Evolutionary conservation across 1,284 basidiomycete genomes (phyloP), one percentile per base, ranked within the genome.

Genomic region (Ganoderma lucidum): DNA sequence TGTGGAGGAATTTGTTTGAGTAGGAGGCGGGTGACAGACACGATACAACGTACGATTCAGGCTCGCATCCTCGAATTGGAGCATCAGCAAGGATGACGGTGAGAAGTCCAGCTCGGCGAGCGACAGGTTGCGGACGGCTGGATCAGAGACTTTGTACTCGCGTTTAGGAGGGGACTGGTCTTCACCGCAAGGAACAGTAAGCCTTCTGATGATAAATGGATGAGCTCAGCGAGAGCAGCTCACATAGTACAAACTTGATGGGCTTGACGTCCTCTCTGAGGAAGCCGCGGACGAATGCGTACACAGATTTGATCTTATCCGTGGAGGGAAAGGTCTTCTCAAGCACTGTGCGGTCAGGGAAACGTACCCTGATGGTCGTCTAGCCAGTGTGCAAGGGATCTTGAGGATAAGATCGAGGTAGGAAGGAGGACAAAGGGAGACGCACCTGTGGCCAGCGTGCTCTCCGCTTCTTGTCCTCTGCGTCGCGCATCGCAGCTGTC

Each of bases 291-390:
- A 96, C 93, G 74, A 97, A 96, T 3, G 90, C 91, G 78, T 97
- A 97, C 2, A 97, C 87, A 2, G 89, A 85, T 63, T 87, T 86
- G 68, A 97, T 95, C 76, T 92, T 94, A 77, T 90, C 88, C 0
- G 86, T 87, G 6, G 93, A 94, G 0, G 88, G 84, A 75, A 97
- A 96, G 0, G 82, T 80, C 73, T 88, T 90, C 81, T 97, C 95
- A n/a, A 97, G 84, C 77, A 93, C 90, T 5, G 90, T 94, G 58
- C 92, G 87, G 79, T 96, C 93, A 39, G 89, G 83, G 78, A 97
- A 97, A 72, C 88, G 88, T 72, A 97, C 81, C 28, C 96, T 90
- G 72, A 97, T 93, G 0, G 86, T 92, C 2, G 94, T 94, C 92
- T 96, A 61, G 71, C 28, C 53, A 58, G 30, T n/a, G 39, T 1